Evolutionary conservation across 805 yeast species (phyloP), one percentile per base, ranked within the genome.

Genomic region (Cyberlindnera mississippiensis): DNA sequence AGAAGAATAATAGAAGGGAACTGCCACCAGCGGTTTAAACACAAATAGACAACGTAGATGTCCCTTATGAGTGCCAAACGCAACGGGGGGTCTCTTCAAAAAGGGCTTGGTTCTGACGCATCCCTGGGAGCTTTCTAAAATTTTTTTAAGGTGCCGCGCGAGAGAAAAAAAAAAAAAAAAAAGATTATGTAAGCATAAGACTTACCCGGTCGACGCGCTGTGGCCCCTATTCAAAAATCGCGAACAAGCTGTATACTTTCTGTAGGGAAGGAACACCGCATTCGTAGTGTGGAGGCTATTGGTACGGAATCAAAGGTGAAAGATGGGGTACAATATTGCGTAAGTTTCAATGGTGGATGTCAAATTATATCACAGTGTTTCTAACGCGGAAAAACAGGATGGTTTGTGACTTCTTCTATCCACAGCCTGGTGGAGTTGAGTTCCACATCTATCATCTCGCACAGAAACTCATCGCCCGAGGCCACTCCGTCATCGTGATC

Each of bases 351-450:
- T n/a, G n/a, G 12, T 6, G 16, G 9, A 7, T 26, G 24, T 19
- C 14, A 20, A 11, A 9, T 20, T 17, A 15, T n/a, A 3, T 6
- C 9, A 13, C 9, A 4, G 17, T 16, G 4, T 2, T 17, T 19
- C 35, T 22, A 27, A 27, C 34, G n/a, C 5, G 22, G 12, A 15
- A 12, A 10, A 7, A 7, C 37, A 72, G 75, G 7, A 90, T 93
- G 96, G 86, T 90, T 4, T 85, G 95, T 33, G 99, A 93, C 64
- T 93, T 89, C 70, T 93, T 93, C 76, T 93, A 85, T 64, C 99
- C 99, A 10, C 99, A 93, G 60, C 84, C 97, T 0, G 99, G 99
- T 4, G 99, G 99, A 9, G 95, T 93, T 2, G 99, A 93, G 61
- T 80, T 91, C 48, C 99, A 93, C 60, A 85, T 91, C 14, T 88